Base-by-base conservation (phyloP, 352 stramenopile genomes). In the Phytophthora megakarya region DNA sequence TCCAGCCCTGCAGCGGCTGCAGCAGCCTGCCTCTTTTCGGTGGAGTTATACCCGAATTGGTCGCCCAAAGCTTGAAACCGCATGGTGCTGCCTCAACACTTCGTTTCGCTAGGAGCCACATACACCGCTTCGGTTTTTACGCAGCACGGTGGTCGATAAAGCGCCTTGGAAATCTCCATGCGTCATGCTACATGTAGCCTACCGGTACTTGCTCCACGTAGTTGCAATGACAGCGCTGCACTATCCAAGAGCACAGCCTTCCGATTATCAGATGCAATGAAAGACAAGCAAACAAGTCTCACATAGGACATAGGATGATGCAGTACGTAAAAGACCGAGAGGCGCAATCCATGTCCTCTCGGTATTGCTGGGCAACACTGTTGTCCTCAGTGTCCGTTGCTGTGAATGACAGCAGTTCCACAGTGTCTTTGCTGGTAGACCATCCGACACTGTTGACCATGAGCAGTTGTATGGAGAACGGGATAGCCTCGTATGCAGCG, bases 51-150 rank as follows among this genome's bases (percentile, higher is more conserved):
- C 22, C 10, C 32, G 23, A 38, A 18, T n/a, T 42, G 10, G 26
- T 11, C 30, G 8, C 30, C 19, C 19, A 43, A 49, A 58, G 35
- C 37, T 50, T 64, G 55, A 64, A 57, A 22, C n/a, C 38, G 26
- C 35, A 58, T 56, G 45, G 56, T 30, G 28, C 25, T 33, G 25
- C 19, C 56, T 58, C 37, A 55, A 57, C 9, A 11, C 16, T 50
- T 28, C 28, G 46, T 65, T 57, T 65, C 38, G 21, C 57, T 58
- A 58, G 56, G 25, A 57, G 56, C 45, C 46, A 51, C 46, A 56
- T 11, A n/a, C 33, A 46, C 12, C n/a, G 12, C 28, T 10, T 58
- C 26, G 21, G 13, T 12, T 59, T 51, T 51, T 59, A 65, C 56
- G 19, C 19, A 22, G 10, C 19, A 44, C 11, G 22, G 42, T 53